Percentiles rank a stretch among this genome's conserved stretches.
Evolutionary conservation across 2,329 filamentous ascomycete genomes (phyloP).

Genomic region (Colletotrichum destructivum): DNA sequence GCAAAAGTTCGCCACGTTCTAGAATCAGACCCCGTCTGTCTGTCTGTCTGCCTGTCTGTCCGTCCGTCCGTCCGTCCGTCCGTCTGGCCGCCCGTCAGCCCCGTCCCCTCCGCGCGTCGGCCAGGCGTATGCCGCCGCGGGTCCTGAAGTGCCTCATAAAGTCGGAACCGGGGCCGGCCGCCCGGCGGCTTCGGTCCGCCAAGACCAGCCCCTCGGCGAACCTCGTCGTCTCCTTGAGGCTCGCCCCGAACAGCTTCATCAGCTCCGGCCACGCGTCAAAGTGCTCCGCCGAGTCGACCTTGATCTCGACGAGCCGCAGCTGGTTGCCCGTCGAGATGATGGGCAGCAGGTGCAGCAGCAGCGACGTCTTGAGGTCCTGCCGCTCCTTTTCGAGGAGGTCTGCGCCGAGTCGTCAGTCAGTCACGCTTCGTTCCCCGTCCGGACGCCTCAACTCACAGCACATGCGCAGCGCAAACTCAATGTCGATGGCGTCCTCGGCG

Average conservation of each 20-base stretch:
- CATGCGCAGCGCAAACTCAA: slow-evolving; percentile 41
- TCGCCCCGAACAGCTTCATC: slow-evolving; percentile 41
- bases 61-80: too few relatives aligned
- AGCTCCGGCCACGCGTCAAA: slow-evolving; percentile 41
- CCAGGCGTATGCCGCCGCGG: slow-evolving; percentile 38
- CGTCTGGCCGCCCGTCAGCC: background rate
- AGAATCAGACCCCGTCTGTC: background rate
- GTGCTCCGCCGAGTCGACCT: slow-evolving; percentile 41
- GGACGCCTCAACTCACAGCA: slow-evolving; percentile 35
- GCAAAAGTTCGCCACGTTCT: slow-evolving; percentile 15
- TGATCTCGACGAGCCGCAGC: slow-evolving; percentile 41
- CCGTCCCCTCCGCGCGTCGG: slow-evolving; percentile 32
- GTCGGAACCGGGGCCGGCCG: slow-evolving; percentile 36
- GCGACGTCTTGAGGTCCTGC: slow-evolving; percentile 39
- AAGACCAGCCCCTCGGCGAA: slow-evolving; percentile 38
- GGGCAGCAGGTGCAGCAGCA: slow-evolving; percentile 38
- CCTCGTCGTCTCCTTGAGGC: slow-evolving; percentile 34
- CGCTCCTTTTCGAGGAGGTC: slow-evolving; percentile 41
- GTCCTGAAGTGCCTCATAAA: slow-evolving; percentile 38
- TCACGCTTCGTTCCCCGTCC: background rate
- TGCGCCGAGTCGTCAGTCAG: slow-evolving; percentile 15
- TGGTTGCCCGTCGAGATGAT: slow-evolving; percentile 41
- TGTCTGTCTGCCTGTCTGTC: too few relatives aligned
- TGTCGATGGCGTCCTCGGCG: slow-evolving; percentile 36
- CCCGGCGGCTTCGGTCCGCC: slow-evolving; percentile 34